These are phyloP conservation scores for Tuber microsphaerosporum DNA, from an alignment of 495 filamentous ascomycete genomes.

Conservation along the genomic window DNA sequence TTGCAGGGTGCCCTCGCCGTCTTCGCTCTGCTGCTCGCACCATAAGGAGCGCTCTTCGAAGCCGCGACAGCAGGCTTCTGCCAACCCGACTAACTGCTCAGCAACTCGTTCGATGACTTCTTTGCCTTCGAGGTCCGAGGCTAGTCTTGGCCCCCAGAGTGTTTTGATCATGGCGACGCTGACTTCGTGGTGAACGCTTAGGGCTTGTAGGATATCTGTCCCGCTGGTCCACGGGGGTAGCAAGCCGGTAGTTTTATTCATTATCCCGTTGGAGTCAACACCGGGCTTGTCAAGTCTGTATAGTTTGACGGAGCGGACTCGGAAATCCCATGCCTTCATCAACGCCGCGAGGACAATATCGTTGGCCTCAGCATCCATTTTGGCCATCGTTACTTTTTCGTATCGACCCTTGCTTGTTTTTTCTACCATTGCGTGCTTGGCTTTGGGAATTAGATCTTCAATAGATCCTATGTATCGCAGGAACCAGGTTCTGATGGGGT, in stretches of 20 bases:
- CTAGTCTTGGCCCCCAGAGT: conserved; percentile 20
- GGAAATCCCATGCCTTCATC: conserved; percentile 66
- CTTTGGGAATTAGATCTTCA: conserved; percentile 22
- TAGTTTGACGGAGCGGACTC: conserved; percentile 54
- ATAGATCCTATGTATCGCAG: conserved; percentile 27
- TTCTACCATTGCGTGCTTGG: conserved; percentile 28
- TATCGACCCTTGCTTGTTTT: conserved; percentile 30
- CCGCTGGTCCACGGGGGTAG: conserved; percentile 39
- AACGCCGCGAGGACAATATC: conserved; percentile 68
- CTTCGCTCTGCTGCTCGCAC: conserved; percentile 46
- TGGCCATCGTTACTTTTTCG: conserved; percentile 26
- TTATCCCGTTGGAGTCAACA: conserved; percentile 59
- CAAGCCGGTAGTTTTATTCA: conserved; percentile 42
- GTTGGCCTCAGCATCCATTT: conserved; percentile 55
- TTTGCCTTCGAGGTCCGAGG: conserved; percentile 16
- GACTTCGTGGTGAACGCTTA: conserved; percentile 32
- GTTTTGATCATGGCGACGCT: conserved; percentile 20
- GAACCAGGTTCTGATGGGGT: conserved; percentile 39
- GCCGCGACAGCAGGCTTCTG: conserved; percentile 51
- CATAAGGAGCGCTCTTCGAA: conserved; percentile 59
- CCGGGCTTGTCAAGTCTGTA: conserved; percentile 59
- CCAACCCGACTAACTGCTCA: conserved; percentile 33
- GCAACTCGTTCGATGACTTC: conserved; percentile 28
- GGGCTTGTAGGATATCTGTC: conserved; percentile 28
- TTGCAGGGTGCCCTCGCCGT: conserved; percentile 46